Evolutionary conservation across 192 early-diverging fungal genomes (phyloP).

Genomic region (Powellomyces hirtus): DNA sequence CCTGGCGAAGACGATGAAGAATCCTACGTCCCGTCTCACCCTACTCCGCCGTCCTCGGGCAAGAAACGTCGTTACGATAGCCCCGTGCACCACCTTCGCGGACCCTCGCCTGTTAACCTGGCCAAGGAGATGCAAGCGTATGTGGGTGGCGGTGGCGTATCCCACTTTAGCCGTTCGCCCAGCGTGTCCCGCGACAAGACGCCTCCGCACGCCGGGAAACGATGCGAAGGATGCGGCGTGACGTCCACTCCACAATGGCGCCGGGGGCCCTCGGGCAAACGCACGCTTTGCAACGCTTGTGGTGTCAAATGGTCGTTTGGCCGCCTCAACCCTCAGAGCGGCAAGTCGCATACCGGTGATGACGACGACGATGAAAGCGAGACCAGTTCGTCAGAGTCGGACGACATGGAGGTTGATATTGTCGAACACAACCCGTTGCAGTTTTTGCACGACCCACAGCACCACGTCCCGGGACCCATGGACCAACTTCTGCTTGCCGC

Average conservation of each 20-base stretch:
- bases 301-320: slow-evolving; percentile 59
- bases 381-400: background rate
- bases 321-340: slow-evolving; percentile 21
- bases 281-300: slow-evolving; percentile 95
- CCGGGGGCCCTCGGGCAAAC: slow-evolving; percentile 83
- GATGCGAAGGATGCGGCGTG: slow-evolving; percentile 66
- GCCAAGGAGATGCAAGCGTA: too few species aligned
- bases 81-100: too few species aligned
- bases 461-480: background rate
- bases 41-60: background rate
- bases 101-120: too few species aligned
- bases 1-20: slow-evolving; percentile 33
- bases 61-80: slow-evolving; percentile 1
- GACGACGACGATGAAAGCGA: background rate
- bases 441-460: background rate
- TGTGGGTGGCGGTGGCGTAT: background rate
- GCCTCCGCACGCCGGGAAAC: slow-evolving; percentile 29
- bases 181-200: slow-evolving; percentile 20
- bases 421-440: background rate
- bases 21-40: background rate
- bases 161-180: background rate
- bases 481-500: background rate
- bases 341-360: background rate
- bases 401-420: slow-evolving; percentile 6
- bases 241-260: slow-evolving; percentile 94